Conservation (phyloP, 306 rosid genomes). For the Dalbergia cultrata region DNA sequence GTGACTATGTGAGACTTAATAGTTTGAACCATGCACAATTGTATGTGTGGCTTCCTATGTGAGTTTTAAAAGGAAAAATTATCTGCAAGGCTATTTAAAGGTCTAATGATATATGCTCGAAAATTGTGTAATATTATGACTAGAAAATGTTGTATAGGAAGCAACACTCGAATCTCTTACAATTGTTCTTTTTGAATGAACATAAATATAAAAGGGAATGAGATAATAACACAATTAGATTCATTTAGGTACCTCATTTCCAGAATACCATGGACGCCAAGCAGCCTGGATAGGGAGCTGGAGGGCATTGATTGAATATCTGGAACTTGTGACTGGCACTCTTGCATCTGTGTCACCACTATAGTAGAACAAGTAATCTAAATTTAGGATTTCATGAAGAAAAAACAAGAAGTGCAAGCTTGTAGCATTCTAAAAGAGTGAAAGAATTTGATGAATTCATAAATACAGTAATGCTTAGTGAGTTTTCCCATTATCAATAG, state of each 20-base stretch:
- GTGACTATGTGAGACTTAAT: no score
- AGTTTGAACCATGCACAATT: no score
- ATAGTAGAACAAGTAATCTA: constrained; percentile 13
- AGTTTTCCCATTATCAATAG: not conserved
- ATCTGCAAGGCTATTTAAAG: not conserved
- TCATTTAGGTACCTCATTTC: constrained; percentile 53
- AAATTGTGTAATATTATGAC: not conserved
- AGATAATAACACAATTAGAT: not conserved
- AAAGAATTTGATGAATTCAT: not conserved
- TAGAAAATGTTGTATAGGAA: not conserved
- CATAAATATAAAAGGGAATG: not conserved
- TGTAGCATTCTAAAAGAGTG: not conserved
- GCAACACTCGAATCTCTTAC: not conserved
- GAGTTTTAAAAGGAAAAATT: no score
- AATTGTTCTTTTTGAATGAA: not conserved
- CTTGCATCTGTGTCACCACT: constrained; percentile 66
- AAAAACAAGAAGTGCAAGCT: not conserved
- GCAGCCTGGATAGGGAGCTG: constrained; percentile 46
- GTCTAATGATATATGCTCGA: not conserved
- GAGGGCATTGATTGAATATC: constrained; percentile 57
- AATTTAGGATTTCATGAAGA: not conserved
- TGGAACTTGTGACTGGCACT: constrained; percentile 61
- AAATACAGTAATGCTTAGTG: not conserved
- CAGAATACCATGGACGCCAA: constrained; percentile 69
- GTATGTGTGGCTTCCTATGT: no score